Evolutionary conservation across 495 filamentous ascomycete genomes (phyloP), one percentile per base, ranked within the genome.

Genomic region (Cetradonia linearis): DNA sequence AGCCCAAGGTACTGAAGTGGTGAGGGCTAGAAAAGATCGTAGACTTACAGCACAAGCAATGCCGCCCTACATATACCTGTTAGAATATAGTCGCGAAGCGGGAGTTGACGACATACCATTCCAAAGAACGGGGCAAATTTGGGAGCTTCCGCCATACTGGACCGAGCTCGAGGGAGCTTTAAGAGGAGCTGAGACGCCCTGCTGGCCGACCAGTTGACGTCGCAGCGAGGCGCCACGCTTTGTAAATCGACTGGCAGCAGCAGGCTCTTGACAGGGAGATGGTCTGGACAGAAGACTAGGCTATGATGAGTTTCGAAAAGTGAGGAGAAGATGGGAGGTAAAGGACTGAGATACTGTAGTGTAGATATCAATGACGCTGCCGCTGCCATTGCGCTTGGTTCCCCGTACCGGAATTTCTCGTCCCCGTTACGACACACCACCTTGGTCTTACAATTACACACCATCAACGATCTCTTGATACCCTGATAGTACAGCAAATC

Each of bases 51-150:
- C 93, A 69, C 85, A 83, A 36, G 89, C 89, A 70, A 97, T 93
- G 66, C 90, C 88, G 70, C 76, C 87, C 89, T 95, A 49, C 42
- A 40, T 23, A 50, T 55, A 61, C 67, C 66, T 11, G 38, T 67
- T 49, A 60, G 63, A 58, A 65, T 62, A 48, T 59, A 62, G 49
- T 40, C 42, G 55, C 6, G 34, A 48, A 42, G 61, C 49, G 58
- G 54, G 16, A 53, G 27, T 33, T 16, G 25, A 69, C 5, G 14
- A 70, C 84, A 76, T 81, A 96, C 94, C 84, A 97, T 89, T 76
- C 94, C 94, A 69, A 97, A 83, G 80, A 99, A 99, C 50, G 92
- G 91, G 68, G 93, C 93, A 69, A 96, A 96, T 73, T 88, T 88
- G 59, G 94, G 93, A 50, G 86, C 82, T 56, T 86, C 84, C 57